Conservation (phyloP, 768 basidiomycete genomes). For the Phylloporus sp. region DNA sequence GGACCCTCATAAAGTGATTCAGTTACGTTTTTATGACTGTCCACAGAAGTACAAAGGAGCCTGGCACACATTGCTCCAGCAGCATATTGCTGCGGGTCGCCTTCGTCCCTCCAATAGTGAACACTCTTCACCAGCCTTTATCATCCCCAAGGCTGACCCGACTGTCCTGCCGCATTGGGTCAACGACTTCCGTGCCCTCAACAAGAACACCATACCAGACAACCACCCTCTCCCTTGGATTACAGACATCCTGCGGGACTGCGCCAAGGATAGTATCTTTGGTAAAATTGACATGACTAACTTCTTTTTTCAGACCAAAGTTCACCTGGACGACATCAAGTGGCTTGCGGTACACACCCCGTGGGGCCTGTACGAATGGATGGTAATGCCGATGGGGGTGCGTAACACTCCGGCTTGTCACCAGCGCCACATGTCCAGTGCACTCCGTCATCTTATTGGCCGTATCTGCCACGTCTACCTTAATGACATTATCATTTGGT, state of each 20-base stretch:
- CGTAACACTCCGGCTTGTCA: not conserved
- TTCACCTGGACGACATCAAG: conserved; percentile 27
- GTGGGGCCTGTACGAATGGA: conserved; percentile 38
- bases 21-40: not conserved
- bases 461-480: not conserved
- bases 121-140: not conserved
- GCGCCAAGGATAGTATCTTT: not conserved
- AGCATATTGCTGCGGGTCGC: not conserved
- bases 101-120: not conserved
- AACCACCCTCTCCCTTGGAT: not conserved
- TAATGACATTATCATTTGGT: conserved; percentile 1
- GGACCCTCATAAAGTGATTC: not conserved
- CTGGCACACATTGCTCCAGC: not conserved
- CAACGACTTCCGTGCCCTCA: not conserved
- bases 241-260: not conserved
- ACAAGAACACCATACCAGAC: not conserved
- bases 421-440: not conserved
- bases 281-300: conserved; percentile 35
- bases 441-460: not conserved
- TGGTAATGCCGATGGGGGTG: not conserved
- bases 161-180: not conserved
- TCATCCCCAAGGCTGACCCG: not conserved
- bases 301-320: conserved; percentile 36
- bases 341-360: conserved; percentile 38
- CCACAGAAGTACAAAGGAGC: not conserved